Percentiles rank a stretch among this genome's conserved stretches.
Conservation (phyloP, 192 early-diverging fungal species). For the Mortierella antarctica region DNA sequence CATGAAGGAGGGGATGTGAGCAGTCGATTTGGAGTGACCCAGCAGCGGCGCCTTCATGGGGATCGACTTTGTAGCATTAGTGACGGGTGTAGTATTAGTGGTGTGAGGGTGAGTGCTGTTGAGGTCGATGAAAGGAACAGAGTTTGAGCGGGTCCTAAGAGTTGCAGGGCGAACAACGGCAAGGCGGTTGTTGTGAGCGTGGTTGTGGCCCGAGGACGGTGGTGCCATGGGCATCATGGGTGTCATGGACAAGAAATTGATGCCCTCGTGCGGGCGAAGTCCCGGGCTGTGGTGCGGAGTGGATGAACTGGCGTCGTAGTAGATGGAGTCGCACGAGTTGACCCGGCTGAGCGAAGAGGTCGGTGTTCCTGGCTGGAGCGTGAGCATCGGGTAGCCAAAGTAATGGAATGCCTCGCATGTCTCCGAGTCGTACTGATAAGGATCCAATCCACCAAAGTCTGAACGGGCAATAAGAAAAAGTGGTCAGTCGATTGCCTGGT, state of each 20-base stretch:
- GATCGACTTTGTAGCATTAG: slow-evolving; percentile 11
- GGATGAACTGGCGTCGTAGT: slow-evolving; percentile 38
- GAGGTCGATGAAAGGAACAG: slow-evolving; percentile 39
- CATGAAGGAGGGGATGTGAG: slow-evolving; percentile 49
- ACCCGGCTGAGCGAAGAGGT: slow-evolving; percentile 41
- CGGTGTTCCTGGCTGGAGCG: slow-evolving; percentile 34
- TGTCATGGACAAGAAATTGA: slow-evolving; percentile 49
- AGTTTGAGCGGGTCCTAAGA: slow-evolving; percentile 40
- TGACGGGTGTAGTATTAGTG: not conserved
- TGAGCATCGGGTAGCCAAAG: slow-evolving; percentile 43
- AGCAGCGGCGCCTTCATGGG: slow-evolving; percentile 32
- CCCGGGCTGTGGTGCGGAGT: slow-evolving; percentile 43
- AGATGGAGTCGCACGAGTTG: slow-evolving; percentile 53
- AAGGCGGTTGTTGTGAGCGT: not conserved
- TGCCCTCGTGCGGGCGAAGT: slow-evolving; percentile 47
- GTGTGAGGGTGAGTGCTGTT: slow-evolving; percentile 10
- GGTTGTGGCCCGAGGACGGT: slow-evolving; percentile 27
- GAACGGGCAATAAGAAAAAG: not conserved
- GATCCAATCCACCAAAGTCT: slow-evolving; percentile 50
- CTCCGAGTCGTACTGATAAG: slow-evolving; percentile 30
- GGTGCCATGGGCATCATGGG: slow-evolving; percentile 51
- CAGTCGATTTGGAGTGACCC: slow-evolving; percentile 41
- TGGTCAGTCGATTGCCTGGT: no score
- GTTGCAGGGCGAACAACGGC: slow-evolving; percentile 11
- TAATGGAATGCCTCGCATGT: slow-evolving; percentile 48